Conservation (phyloP, 345 rosid species). For the Heritiera fomes region DNA sequence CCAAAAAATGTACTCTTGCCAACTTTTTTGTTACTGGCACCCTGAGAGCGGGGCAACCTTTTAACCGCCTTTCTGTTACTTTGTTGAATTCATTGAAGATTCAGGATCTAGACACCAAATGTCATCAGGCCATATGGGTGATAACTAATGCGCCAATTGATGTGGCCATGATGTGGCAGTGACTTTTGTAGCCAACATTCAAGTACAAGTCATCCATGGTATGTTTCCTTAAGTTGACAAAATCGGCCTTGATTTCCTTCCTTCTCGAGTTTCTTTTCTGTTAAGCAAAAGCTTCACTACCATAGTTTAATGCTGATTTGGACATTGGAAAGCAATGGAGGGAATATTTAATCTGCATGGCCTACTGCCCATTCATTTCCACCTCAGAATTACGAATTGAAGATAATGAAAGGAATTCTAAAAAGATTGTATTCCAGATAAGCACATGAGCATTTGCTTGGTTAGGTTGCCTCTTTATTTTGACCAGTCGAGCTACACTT, state of each 20-base stretch:
- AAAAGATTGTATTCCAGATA: not conserved
- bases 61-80: not conserved
- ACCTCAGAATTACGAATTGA: slow-evolving; percentile 17
- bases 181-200: not conserved
- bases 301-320: slow-evolving; percentile 16
- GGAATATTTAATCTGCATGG: slow-evolving; percentile 6
- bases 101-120: not conserved
- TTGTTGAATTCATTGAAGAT: slow-evolving; percentile 2
- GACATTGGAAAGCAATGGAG: slow-evolving; percentile 10
- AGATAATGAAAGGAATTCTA: not conserved
- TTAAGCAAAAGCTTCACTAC: slow-evolving; percentile 10
- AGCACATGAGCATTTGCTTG: slow-evolving; percentile 10
- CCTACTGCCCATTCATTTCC: slow-evolving; percentile 25
- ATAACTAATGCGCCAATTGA: not conserved
- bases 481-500: slow-evolving; percentile 19
- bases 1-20: not conserved
- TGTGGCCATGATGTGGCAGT: slow-evolving; percentile 20
- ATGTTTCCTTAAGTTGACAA: not conserved
- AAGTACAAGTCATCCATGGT: not conserved
- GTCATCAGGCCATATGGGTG: slow-evolving; percentile 15
- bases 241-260: not conserved
- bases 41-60: not conserved
- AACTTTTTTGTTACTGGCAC: not conserved
- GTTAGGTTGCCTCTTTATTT: slow-evolving; percentile 25
- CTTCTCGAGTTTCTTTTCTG: slow-evolving; percentile 6